Conservation (phyloP, 768 basidiomycete species). For the Serendipita vermifera region DNA sequence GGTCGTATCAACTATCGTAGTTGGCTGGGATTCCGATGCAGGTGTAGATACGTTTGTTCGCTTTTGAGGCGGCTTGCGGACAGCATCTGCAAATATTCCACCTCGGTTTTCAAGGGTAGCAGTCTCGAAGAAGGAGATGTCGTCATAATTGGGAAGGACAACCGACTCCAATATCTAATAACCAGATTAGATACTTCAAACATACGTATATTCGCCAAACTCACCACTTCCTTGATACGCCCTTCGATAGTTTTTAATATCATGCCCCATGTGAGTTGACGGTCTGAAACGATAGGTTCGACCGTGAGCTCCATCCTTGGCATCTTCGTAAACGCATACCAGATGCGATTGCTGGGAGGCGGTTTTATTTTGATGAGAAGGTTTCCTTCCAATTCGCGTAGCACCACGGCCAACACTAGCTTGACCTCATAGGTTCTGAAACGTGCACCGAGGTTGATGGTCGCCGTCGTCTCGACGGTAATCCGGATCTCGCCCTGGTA, state of each 20-base stretch:
- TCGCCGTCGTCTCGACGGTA: slow-evolving; percentile 79
- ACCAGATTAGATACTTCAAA: slow-evolving; percentile 6
- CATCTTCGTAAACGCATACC: slow-evolving; percentile 87
- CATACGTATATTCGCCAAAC: slow-evolving; percentile 17
- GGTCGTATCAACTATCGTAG: slow-evolving; percentile 5
- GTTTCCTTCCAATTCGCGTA: slow-evolving; percentile 87
- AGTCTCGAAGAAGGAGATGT: slow-evolving; percentile 91
- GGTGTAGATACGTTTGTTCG: slow-evolving; percentile 9
- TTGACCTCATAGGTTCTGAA: slow-evolving; percentile 88
- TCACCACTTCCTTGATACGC: slow-evolving; percentile 72
- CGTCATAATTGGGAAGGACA: slow-evolving; percentile 96
- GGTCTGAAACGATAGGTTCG: slow-evolving; percentile 86
- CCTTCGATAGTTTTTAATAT: slow-evolving; percentile 83
- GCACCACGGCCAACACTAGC: slow-evolving; percentile 72
- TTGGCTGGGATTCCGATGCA: slow-evolving; percentile 1
- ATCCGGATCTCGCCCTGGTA: slow-evolving; percentile 85
- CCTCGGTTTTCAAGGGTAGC: slow-evolving; percentile 50
- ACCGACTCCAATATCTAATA: slow-evolving; percentile 84
- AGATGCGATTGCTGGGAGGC: slow-evolving; percentile 90
- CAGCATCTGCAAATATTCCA: slow-evolving; percentile 78
- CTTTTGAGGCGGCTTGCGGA: slow-evolving; percentile 18
- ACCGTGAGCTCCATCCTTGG: slow-evolving; percentile 83
- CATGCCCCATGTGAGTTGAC: slow-evolving; percentile 91
- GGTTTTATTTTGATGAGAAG: slow-evolving; percentile 69
- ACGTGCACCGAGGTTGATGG: slow-evolving; percentile 66